Evolutionary conservation across 805 yeast genomes (phyloP), one percentile per base, ranked within the genome.

Genomic region (Metschnikowia gruessii): DNA sequence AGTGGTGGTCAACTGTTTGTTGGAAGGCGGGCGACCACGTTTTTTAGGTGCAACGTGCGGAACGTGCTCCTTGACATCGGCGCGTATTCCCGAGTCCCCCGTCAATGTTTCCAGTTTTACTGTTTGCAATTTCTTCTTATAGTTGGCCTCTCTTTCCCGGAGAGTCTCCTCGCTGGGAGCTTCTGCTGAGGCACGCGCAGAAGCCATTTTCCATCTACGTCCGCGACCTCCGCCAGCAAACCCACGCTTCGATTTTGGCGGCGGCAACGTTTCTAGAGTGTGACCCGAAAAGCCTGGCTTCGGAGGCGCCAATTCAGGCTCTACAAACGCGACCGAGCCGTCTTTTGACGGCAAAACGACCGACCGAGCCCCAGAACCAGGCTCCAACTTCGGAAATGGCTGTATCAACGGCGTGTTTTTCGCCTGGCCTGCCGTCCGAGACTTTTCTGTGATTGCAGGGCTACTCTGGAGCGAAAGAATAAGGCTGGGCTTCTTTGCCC

Each of bases 251-350:
- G 79, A 67, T 56, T 79, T 83, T 3, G 71, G 64, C 15, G 80
- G 77, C 8, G 96, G 96, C 5, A 75, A 73, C n/a, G 79, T 73
- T 52, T 81, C 87, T 44, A 89, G 64, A 3, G 94, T 85, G 34
- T 81, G 71, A 2, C 97, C 96, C 0, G 92, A 83, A 32, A 80
- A 80, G 10, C 77, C 74, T 35, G 87, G 81, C 10, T 68, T 62
- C 0, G 85, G 81, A 31, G 72, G 76, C 0, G 80, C 76, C 29
- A 74, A 61, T 15, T 71, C 73, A 2, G 91, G 90, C 56, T 87
- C 94, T 17, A 69, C 61, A 64, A 81, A 79, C 26, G 62, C 24
- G 13, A 17, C n/a, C 5, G 33, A 8, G 13, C 40, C 40, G 22
- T 31, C 19, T 22, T 18, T 18, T 1, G 33, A 19, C 24, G 40